Evolutionary conservation across 352 stramenopile genomes (phyloP).

Genomic region (Phytophthora sp.): DNA sequence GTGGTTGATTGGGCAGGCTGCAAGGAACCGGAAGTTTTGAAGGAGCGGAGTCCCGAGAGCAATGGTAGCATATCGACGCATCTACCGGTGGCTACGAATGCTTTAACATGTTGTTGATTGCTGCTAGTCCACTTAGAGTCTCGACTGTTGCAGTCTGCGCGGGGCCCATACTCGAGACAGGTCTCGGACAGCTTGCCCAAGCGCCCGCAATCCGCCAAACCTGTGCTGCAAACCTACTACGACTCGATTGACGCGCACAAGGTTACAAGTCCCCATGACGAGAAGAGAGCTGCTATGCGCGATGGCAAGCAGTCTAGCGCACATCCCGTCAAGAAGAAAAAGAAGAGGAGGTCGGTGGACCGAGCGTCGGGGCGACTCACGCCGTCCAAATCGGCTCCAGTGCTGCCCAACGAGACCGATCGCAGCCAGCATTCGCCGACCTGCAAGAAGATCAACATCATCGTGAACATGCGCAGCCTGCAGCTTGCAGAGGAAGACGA

Average conservation of each 20-base stretch:
- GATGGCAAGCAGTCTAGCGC: constrained; percentile 27
- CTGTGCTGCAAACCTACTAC: constrained; percentile 33
- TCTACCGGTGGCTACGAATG: too few species aligned
- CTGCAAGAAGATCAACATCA: constrained; percentile 42
- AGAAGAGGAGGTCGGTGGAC: neutral
- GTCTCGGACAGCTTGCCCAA: constrained; percentile 9
- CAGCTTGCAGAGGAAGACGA: constrained; percentile 17
- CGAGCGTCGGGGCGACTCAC: constrained; percentile 10
- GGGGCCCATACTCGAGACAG: constrained; percentile 2
- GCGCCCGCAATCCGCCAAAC: constrained; percentile 61
- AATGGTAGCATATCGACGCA: constrained; percentile 9
- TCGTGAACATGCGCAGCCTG: constrained; percentile 52
- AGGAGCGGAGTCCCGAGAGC: neutral
- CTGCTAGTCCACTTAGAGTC: constrained; percentile 17
- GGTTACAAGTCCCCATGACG: constrained; percentile 1
- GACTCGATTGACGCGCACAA: constrained; percentile 5
- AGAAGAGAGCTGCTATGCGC: constrained; percentile 1
- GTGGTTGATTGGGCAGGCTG: neutral
- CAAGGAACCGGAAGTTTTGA: neutral
- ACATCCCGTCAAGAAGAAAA: constrained; percentile 19
- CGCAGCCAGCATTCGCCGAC: constrained; percentile 5
- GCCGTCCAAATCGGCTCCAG: constrained; percentile 16
- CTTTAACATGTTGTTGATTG: neutral
- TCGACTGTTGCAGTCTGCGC: constrained; percentile 31
- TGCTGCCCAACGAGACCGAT: constrained; percentile 4